phyloP scores from a whole-genome alignment of 1,284 basidiomycete species.

The Ceratobasidium sp. region DNA sequence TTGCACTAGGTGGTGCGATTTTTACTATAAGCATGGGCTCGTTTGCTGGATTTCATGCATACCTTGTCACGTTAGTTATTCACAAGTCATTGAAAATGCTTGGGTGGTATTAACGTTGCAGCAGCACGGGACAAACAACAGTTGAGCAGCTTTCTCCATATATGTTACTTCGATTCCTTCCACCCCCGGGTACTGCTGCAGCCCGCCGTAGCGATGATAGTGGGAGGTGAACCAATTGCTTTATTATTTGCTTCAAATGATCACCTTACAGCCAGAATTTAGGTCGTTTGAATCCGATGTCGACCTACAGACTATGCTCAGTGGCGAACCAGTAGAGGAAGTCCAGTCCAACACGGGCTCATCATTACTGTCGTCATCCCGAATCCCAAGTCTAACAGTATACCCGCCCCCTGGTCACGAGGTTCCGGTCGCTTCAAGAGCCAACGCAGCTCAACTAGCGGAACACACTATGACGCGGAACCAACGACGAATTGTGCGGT shows the following conservation, averaged over 20 bases:
- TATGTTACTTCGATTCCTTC: conserved; percentile 69
- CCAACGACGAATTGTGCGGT: conserved; percentile 71
- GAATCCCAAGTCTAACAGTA: neutral
- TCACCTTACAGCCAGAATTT: conserved; percentile 1
- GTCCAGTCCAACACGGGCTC: neutral
- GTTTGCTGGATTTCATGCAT: conserved; percentile 79
- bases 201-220: neutral
- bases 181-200: conserved; percentile 30
- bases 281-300: conserved; percentile 32
- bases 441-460: conserved; percentile 47
- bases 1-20: conserved; percentile 66
- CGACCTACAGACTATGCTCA: conserved; percentile 25
- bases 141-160: conserved; percentile 81
- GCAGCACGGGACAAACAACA: conserved; percentile 85
- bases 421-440: conserved; percentile 19
- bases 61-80: conserved; percentile 71
- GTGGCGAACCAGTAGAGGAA: neutral
- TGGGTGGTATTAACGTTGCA: neutral
- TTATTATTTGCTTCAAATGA: conserved; percentile 43
- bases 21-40: conserved; percentile 76
- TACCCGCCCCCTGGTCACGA: conserved; percentile 48
- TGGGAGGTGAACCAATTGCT: neutral
- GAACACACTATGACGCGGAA: conserved; percentile 75
- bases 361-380: neutral
- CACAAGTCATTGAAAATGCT: neutral